Conservation (phyloP, 2,329 filamentous ascomycete genomes). For the Colletotrichum eremochloae region DNA sequence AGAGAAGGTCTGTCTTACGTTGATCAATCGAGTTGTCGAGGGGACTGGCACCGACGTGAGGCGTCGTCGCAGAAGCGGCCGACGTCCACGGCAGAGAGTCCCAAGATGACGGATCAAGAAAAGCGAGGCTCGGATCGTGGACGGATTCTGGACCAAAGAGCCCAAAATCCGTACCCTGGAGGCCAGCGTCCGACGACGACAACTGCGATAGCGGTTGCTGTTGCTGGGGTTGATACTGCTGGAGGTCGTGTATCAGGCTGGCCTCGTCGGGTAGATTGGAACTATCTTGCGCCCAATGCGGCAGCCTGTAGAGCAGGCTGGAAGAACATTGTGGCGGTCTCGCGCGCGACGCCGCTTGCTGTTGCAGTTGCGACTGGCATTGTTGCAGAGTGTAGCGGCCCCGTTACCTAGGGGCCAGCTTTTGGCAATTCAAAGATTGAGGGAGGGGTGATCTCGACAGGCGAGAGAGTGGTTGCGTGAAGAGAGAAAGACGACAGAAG, state of each 20-base stretch:
- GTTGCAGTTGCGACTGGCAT: slow-evolving; percentile 35
- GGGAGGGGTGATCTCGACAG: slow-evolving; percentile 15
- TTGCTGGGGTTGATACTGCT: slow-evolving; percentile 18
- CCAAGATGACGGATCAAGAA: slow-evolving; percentile 33
- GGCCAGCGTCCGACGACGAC: slow-evolving; percentile 24
- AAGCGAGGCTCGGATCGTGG: slow-evolving; percentile 34
- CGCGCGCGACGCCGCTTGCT: slow-evolving; percentile 15
- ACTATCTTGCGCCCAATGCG: slow-evolving; percentile 35
- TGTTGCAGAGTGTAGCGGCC: slow-evolving; percentile 43
- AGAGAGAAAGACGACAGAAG: neutral
- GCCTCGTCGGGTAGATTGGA: slow-evolving; percentile 30
- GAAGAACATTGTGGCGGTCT: slow-evolving; percentile 27
- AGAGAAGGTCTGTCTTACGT: slow-evolving; percentile 8
- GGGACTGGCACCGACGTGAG: slow-evolving; percentile 35
- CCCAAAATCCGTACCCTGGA: slow-evolving; percentile 35
- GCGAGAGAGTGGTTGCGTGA: slow-evolving; percentile 13
- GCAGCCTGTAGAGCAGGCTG: slow-evolving; percentile 28
- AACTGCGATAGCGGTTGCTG: slow-evolving; percentile 17
- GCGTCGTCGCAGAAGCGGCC: slow-evolving; percentile 26
- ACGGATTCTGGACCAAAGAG: slow-evolving; percentile 33
- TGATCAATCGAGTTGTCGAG: slow-evolving; percentile 34
- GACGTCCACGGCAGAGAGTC: slow-evolving; percentile 36
- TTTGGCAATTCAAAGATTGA: slow-evolving; percentile 5
- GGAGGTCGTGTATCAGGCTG: slow-evolving; percentile 16
- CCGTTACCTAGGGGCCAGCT: slow-evolving; percentile 33